Conservation (phyloP, 495 filamentous ascomycete species). For the Thozetella sp. region DNA sequence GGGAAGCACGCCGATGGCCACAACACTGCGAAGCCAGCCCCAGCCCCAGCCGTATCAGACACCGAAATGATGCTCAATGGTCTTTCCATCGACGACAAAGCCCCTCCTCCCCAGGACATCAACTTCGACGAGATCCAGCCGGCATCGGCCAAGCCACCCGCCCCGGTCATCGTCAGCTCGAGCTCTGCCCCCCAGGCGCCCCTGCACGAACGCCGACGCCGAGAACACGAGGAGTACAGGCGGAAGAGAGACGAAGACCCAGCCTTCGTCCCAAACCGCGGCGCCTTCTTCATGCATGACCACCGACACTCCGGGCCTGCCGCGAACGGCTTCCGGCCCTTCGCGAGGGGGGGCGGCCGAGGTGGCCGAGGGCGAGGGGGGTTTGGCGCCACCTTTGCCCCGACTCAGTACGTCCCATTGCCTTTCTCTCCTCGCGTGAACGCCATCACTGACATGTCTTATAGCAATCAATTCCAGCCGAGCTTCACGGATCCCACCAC, state of each 20-base stretch:
- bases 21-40: slow-evolving; percentile 37
- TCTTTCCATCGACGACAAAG: slow-evolving; percentile 64
- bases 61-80: slow-evolving; percentile 91
- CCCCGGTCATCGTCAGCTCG: slow-evolving; percentile 49
- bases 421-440: slow-evolving; percentile 7
- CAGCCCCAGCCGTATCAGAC: slow-evolving; percentile 56
- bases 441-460: slow-evolving; percentile 12
- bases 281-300: slow-evolving; percentile 97
- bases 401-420: slow-evolving; percentile 51
- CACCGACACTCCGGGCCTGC: slow-evolving; percentile 76
- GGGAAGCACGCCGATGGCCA: slow-evolving; percentile 34
- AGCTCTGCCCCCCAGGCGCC: slow-evolving; percentile 46
- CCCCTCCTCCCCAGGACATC: slow-evolving; percentile 54
- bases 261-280: slow-evolving; percentile 91
- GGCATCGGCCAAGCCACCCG: slow-evolving; percentile 28
- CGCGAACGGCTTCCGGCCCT: slow-evolving; percentile 75
- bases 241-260: slow-evolving; percentile 88
- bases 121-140: slow-evolving; percentile 65
- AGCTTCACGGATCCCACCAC: slow-evolving; percentile 56
- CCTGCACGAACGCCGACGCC: slow-evolving; percentile 68
- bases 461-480: slow-evolving; percentile 39
- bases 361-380: slow-evolving; percentile 49
- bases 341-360: slow-evolving; percentile 50
- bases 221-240: slow-evolving; percentile 88
- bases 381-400: slow-evolving; percentile 55